These are phyloP conservation scores for Poronia punctata DNA, from an alignment of 495 filamentous ascomycete species.

Conservation along the genomic window DNA sequence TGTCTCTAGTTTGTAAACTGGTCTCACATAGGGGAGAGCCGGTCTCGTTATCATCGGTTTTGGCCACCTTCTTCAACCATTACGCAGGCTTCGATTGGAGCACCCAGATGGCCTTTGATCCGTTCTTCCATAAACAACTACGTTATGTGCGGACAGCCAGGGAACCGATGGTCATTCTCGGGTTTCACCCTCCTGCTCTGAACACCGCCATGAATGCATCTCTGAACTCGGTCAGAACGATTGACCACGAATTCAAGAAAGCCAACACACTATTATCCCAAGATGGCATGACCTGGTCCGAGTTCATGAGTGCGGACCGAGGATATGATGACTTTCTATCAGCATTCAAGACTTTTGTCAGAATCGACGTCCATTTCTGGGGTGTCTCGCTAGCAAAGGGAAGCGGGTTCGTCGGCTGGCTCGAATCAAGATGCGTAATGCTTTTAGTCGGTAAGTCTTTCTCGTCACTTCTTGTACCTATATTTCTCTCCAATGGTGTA, in stretches of 20 bases:
- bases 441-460: slow-evolving; percentile 40
- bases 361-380: slow-evolving; percentile 52
- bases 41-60: slow-evolving; percentile 32
- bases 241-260: slow-evolving; percentile 43
- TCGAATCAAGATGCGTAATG: slow-evolving; percentile 44
- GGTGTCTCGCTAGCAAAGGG: slow-evolving; percentile 39
- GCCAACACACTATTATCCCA: slow-evolving; percentile 30
- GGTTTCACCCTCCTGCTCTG: slow-evolving; percentile 44
- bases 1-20: slow-evolving; percentile 47
- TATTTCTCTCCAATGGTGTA: not conserved
- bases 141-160: slow-evolving; percentile 41
- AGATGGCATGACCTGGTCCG: slow-evolving; percentile 31
- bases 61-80: slow-evolving; percentile 50
- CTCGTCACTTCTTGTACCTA: not conserved
- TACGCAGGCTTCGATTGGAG: slow-evolving; percentile 51
- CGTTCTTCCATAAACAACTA: slow-evolving; percentile 37
- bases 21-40: slow-evolving; percentile 19
- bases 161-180: slow-evolving; percentile 51
- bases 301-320: slow-evolving; percentile 26
- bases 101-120: slow-evolving; percentile 43
- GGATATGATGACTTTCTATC: slow-evolving; percentile 36
- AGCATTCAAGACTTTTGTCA: slow-evolving; percentile 40
- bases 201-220: slow-evolving; percentile 48
- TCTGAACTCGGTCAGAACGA: slow-evolving; percentile 34
- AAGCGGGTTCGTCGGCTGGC: slow-evolving; percentile 43